Base-by-base conservation (phyloP, 2,329 filamentous ascomycete species). In the Raffaelea albimanens region DNA sequence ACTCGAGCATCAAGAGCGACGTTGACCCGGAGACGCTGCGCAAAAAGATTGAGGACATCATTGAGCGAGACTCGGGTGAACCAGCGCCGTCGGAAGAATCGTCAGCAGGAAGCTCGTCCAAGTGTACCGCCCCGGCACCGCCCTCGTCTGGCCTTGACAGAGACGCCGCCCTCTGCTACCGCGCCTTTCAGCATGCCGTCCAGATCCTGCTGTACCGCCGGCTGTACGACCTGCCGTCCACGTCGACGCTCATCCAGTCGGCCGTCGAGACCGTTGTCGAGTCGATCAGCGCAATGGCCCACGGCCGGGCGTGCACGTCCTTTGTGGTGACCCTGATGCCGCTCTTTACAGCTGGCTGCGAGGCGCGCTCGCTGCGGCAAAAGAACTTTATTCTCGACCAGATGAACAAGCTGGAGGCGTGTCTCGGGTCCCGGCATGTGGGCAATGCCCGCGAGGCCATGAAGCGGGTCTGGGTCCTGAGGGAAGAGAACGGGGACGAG, bases 181-280 rank as follows among this genome's bases (percentile, higher is more conserved):
- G 43, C 11, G 29, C 31, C 40, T 52, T 52, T 43, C 50, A 52
- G 36, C 50, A 52, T 16, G 50, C 50, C 1, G 50, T 47, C 5
- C 43, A 50, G n/a, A 52, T 52, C 36, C 50, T 50, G 42, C 20
- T 52, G 9, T 52, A 52, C 43, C 50, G 50, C 3, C 50, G 47
- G 20, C 47, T 52, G 14, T 52, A 43, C 43, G 36, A 43, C 2
- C 40, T 52, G 45, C 47, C 50, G 11, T 52, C 50, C 9, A 16
- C 34, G 2, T 25, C 50, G 19, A 4, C 40, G 5, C 47, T 22
- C 20, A 50, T 52, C 34, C 50, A 50, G 34, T 29, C 25, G 14
- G 45, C 50, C 9, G 50, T 48, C 9, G 21, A 22, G 2, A 20
- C 40, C 29, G 47, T 52, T 14, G 36, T 42, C 5, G 36, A 11